A percentile compares a stretch with the other conserved stretches of the same genome.
Evolutionary conservation across 163 green algal species (phyloP).

Genomic region (Volvox carteri): DNA sequence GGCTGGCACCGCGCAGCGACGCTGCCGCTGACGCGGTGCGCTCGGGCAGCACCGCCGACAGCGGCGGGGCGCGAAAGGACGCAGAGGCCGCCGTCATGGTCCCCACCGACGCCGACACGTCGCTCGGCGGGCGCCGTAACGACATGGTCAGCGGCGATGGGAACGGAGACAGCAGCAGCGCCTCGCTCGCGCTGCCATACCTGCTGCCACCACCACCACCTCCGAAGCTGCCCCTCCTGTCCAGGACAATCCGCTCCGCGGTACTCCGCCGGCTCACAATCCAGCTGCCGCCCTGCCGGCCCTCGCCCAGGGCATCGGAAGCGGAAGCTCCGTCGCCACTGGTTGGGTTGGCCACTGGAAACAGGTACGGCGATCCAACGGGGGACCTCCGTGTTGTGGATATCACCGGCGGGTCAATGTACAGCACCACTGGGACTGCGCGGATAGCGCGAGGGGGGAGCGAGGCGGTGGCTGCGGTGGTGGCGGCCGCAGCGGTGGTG

Average conservation of each 20-base stretch:
- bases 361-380: too few species aligned
- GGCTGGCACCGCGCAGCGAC: not conserved
- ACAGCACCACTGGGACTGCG: not conserved
- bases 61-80: not conserved
- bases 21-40: not conserved
- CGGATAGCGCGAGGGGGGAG: not conserved
- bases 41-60: conserved; percentile 3
- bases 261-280: not conserved
- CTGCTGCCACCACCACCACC: not conserved
- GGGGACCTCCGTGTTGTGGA: too few species aligned
- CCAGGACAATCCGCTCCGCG: too few species aligned
- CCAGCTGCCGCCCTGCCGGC: conserved; percentile 7
- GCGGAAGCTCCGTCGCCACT: not conserved
- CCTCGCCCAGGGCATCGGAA: not conserved
- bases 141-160: not conserved
- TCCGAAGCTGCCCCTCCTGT: not conserved
- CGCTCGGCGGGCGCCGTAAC: not conserved
- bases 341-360: too few species aligned
- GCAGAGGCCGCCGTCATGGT: not conserved
- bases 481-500: not conserved
- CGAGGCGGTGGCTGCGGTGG: not conserved
- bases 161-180: not conserved
- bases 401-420: conserved; percentile 3
- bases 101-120: not conserved
- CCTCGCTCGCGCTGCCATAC: conserved; percentile 5